These are phyloP conservation scores for Capillidium rhysosporum DNA, from an alignment of 371 early-diverging fungal genomes.

Conservation along the genomic window DNA sequence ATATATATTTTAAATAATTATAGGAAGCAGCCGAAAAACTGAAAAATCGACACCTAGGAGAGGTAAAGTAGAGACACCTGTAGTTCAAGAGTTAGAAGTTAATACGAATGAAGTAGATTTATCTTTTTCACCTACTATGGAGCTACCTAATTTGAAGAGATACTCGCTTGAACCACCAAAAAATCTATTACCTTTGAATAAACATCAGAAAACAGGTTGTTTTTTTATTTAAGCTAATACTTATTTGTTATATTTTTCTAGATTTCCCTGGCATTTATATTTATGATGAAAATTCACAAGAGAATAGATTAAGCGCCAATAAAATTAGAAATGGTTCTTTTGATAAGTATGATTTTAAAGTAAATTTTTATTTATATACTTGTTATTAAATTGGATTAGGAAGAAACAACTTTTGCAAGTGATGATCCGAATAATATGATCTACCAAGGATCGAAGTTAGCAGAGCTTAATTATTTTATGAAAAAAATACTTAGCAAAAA, in stretches of 20 bases:
- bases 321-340: background rate
- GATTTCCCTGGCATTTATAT: background rate
- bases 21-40: no score
- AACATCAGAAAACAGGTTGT: background rate
- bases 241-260: background rate
- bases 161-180: background rate
- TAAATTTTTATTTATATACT: background rate
- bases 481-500: background rate
- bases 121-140: no score
- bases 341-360: background rate
- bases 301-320: background rate
- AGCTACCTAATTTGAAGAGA: background rate
- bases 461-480: background rate
- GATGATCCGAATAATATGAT: background rate
- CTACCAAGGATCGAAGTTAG: background rate
- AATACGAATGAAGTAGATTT: no score
- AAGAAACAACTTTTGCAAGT: background rate
- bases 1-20: no score
- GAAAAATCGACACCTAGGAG: no score
- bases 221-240: background rate
- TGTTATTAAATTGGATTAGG: background rate
- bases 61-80: no score
- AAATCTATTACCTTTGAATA: background rate
- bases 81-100: no score
- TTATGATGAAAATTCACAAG: background rate